These are phyloP conservation scores for Gossypium trilobum DNA, from an alignment of 441 rosid genomes.

Conservation along the genomic window DNA sequence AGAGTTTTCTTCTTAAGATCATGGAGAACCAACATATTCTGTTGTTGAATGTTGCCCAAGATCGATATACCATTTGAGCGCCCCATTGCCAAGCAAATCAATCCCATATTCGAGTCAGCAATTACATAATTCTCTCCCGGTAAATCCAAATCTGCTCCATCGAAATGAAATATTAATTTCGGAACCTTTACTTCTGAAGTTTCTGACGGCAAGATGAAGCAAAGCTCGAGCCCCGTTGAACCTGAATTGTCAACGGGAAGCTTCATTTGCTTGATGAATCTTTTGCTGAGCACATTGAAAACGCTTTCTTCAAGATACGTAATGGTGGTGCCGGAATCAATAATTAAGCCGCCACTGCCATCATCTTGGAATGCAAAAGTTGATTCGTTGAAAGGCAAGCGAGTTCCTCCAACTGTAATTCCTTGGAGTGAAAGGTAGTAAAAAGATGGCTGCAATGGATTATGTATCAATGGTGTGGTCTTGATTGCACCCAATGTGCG, in stretches of 20 bases:
- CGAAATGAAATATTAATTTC: slow-evolving; percentile 56
- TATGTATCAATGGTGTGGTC: slow-evolving; percentile 40
- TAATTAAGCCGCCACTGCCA: slow-evolving; percentile 55
- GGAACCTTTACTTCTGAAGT: slow-evolving; percentile 45
- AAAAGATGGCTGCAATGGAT: slow-evolving; percentile 47
- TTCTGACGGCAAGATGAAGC: slow-evolving; percentile 51
- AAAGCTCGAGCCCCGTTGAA: slow-evolving; percentile 64
- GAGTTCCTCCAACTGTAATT: slow-evolving; percentile 43
- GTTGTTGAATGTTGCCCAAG: slow-evolving; percentile 87
- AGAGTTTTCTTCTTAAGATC: slow-evolving; percentile 60
- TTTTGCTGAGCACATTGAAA: slow-evolving; percentile 34
- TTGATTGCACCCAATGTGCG: slow-evolving; percentile 12
- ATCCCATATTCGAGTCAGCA: slow-evolving; percentile 43
- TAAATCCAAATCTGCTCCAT: slow-evolving; percentile 66
- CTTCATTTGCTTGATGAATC: slow-evolving; percentile 35
- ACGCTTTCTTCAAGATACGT: slow-evolving; percentile 43
- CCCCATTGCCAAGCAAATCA: slow-evolving; percentile 82
- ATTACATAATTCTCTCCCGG: slow-evolving; percentile 79
- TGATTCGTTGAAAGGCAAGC: slow-evolving; percentile 37
- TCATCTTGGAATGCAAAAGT: slow-evolving; percentile 46
- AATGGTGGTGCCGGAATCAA: slow-evolving; percentile 68
- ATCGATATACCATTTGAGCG: slow-evolving; percentile 70
- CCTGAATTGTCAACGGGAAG: slow-evolving; percentile 46
- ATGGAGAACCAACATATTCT: slow-evolving; percentile 58
- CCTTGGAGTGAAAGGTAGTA: slow-evolving; percentile 61